These are phyloP conservation scores for Plectranthus barbatus DNA, from an alignment of 257 asterid genomes.

Conservation along the genomic window DNA sequence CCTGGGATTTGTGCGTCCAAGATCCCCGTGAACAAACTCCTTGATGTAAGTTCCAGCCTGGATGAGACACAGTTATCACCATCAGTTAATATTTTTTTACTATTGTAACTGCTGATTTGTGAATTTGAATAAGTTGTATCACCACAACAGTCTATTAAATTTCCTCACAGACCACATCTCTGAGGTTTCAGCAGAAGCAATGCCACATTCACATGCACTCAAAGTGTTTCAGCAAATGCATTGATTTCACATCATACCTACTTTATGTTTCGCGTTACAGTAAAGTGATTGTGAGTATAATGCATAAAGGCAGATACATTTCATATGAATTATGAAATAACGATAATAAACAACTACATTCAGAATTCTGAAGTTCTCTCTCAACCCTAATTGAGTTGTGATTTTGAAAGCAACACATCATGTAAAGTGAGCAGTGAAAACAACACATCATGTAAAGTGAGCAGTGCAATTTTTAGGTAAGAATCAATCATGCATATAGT, in stretches of 20 bases:
- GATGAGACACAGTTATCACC: constrained; percentile 3
- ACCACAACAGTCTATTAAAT: too few species aligned
- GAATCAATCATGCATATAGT: neutral
- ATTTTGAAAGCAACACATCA: neutral
- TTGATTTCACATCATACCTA: neutral
- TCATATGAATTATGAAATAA: neutral
- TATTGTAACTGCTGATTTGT: neutral
- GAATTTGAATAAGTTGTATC: neutral
- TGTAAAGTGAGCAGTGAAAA: neutral
- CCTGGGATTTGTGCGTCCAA: constrained; percentile 95
- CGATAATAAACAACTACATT: neutral
- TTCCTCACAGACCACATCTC: neutral
- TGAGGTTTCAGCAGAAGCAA: neutral
- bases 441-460: too few species aligned
- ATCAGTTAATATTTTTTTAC: too few species aligned
- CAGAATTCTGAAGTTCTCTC: neutral
- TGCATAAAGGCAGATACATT: neutral
- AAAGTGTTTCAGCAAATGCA: too few species aligned
- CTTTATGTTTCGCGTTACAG: neutral
- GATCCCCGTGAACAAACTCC: constrained; percentile 97
- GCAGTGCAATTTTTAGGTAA: too few species aligned
- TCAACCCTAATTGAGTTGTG: neutral
- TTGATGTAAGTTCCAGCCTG: constrained; percentile 99
- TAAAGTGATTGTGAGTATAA: neutral
- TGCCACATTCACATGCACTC: neutral